Conservation (phyloP, 78 protist genomes). For the slime mould (Dictyostelium discoideum) region DNA sequence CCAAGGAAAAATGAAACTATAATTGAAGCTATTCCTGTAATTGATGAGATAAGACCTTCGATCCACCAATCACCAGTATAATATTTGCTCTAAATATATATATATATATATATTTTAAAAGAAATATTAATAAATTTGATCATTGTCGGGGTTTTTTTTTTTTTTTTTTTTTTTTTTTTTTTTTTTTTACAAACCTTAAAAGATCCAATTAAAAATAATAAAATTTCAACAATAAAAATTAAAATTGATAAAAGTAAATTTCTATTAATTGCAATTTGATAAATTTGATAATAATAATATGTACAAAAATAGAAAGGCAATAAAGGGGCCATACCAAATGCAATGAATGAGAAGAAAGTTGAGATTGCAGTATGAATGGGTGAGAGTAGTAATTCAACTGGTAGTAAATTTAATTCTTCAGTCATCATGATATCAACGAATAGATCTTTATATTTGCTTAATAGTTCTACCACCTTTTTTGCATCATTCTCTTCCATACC, state of each 20-base stretch:
- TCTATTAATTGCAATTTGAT: not conserved
- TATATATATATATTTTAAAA: not conserved
- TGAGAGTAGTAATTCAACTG: conserved; percentile 43
- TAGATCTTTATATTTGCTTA: conserved; percentile 59
- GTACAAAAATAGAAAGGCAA: conserved; percentile 23
- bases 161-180: too few relatives aligned
- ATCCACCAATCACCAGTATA: conserved; percentile 51
- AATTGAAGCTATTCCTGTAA: conserved; percentile 22
- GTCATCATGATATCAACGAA: conserved; percentile 81
- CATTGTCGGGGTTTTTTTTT: too few relatives aligned
- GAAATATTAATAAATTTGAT: too few relatives aligned
- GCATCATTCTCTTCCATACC: conserved; percentile 73
- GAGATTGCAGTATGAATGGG: conserved; percentile 34
- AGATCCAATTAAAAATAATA: conserved; percentile 48
- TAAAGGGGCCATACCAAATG: conserved; percentile 39
- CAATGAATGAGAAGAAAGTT: conserved; percentile 23
- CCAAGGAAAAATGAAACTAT: not conserved
- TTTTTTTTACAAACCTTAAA: not conserved
- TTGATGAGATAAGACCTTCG: conserved; percentile 52
- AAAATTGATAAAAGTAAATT: not conserved
- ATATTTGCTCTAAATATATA: conserved; percentile 26
- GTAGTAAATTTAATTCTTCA: conserved; percentile 65
- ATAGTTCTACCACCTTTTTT: conserved; percentile 20
- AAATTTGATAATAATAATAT: not conserved
- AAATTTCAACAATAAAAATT: not conserved